Evolutionary conservation across 345 rosid genomes (phyloP).

Genomic region (Citrus maxima): DNA sequence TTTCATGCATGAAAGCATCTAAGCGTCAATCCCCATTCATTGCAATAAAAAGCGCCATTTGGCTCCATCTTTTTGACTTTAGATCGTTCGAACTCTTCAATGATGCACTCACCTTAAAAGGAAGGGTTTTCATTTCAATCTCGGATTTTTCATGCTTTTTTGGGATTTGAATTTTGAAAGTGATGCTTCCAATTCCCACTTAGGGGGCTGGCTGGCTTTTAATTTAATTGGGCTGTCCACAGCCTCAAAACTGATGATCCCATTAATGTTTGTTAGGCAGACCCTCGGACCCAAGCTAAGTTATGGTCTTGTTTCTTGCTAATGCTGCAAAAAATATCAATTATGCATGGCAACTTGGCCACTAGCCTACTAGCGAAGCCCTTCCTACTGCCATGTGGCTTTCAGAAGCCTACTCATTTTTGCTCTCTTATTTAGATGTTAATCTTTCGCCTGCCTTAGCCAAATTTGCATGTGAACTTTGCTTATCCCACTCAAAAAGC

Average conservation of each 20-base stretch:
- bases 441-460: conserved; percentile 1
- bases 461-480: conserved; percentile 8
- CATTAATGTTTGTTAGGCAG: neutral
- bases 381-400: conserved; percentile 15
- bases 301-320: neutral
- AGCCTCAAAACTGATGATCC: too few species aligned
- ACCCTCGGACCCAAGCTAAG: neutral
- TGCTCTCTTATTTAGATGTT: conserved; percentile 3
- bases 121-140: neutral
- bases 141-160: neutral
- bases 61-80: neutral
- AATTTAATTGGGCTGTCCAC: neutral
- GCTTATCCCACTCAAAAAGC: neutral
- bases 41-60: neutral
- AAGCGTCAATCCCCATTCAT: neutral
- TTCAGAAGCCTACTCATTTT: conserved; percentile 4
- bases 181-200: neutral
- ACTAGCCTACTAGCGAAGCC: neutral
- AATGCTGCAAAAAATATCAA: neutral
- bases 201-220: neutral
- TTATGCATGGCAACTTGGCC: conserved; percentile 6
- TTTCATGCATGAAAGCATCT: neutral
- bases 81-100: neutral
- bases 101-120: neutral
- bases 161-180: neutral